Conservation (phyloP, 306 rosid genomes). For the Phaseolus lunatus region DNA sequence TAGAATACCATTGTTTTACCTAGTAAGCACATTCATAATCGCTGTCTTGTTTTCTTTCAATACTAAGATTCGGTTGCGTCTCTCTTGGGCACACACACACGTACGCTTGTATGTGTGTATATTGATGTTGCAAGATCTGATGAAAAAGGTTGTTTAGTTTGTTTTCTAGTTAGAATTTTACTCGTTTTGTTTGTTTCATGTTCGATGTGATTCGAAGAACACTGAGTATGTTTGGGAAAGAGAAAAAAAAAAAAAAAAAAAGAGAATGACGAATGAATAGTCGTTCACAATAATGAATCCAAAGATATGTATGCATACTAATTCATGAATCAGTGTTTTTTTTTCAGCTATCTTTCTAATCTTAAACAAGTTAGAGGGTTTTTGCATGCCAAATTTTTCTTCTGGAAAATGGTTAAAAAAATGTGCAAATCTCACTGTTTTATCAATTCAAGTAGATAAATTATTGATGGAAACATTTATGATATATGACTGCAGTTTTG, state of each 20-base stretch:
- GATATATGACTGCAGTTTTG: too few relatives aligned
- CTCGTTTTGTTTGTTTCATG: neutral
- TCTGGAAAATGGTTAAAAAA: neutral
- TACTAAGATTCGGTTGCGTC: neutral
- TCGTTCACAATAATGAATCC: neutral
- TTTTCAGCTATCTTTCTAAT: neutral
- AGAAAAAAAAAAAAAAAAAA: neutral
- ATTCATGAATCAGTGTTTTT: neutral
- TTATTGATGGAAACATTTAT: too few relatives aligned
- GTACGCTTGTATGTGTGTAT: neutral
- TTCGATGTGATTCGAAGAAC: neutral
- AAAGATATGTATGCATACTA: neutral
- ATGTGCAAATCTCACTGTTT: neutral
- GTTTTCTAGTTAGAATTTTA: neutral
- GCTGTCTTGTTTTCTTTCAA: neutral
- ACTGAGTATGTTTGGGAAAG: neutral
- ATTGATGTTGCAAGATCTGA: neutral
- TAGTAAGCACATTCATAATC: slow-evolving; percentile 6
- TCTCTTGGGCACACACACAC: neutral
- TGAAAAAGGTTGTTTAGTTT: slow-evolving; percentile 2
- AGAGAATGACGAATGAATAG: neutral
- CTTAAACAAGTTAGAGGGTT: neutral
- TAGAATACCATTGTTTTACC: neutral
- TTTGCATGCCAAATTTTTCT: neutral
- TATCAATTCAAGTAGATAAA: too few relatives aligned